Conservation (phyloP, 257 asterid genomes). For the Solanum boliviense region DNA sequence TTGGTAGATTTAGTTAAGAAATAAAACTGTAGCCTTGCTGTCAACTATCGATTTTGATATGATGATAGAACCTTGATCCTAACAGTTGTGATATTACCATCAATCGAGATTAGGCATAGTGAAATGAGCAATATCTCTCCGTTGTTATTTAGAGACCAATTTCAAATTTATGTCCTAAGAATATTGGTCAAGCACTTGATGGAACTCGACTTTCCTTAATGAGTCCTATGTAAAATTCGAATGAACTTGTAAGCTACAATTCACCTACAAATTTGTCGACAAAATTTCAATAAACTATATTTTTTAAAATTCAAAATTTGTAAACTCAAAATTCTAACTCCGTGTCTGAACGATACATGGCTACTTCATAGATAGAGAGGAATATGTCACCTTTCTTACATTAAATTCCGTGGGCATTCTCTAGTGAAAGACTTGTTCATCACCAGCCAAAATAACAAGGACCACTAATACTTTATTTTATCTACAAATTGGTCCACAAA, state of each 20-base stretch:
- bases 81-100: neutral
- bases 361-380: neutral
- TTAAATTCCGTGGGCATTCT: slow-evolving; percentile 34
- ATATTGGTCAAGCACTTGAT: neutral
- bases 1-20: neutral
- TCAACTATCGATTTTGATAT: neutral
- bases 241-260: neutral
- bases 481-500: slow-evolving; percentile 14
- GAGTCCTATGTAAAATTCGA: neutral
- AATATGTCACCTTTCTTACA: slow-evolving; percentile 6
- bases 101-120: neutral
- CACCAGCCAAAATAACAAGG: slow-evolving; percentile 16
- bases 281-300: neutral
- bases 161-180: neutral
- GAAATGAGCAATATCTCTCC: neutral
- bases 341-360: neutral
- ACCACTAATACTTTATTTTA: neutral
- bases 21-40: neutral
- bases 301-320: neutral
- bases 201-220: neutral
- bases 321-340: neutral
- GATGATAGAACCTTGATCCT: neutral
- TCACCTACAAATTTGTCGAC: neutral
- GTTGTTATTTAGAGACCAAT: neutral
- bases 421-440: slow-evolving; percentile 6